Evolutionary conservation across 257 asterid species (phyloP).

Genomic region (Solanum neorickii): DNA sequence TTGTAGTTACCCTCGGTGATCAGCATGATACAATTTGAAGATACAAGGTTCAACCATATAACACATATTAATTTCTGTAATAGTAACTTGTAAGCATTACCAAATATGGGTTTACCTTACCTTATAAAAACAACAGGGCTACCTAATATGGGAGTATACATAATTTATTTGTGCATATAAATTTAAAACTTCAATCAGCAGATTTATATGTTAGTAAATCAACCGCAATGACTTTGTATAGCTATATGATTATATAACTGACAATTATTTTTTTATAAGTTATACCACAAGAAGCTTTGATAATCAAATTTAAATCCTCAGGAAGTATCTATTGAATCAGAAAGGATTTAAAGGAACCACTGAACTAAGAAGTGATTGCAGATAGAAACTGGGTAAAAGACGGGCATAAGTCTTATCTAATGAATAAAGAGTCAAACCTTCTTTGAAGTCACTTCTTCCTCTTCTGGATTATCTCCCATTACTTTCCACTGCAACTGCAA

Average conservation of each 20-base stretch:
- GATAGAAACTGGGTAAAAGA: background rate
- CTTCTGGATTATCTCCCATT: constrained; percentile 72
- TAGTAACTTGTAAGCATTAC: background rate
- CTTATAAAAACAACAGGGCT: background rate
- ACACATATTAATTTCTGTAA: background rate
- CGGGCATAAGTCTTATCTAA: background rate
- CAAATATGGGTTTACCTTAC: background rate
- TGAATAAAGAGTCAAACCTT: constrained; percentile 38
- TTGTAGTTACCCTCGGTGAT: background rate
- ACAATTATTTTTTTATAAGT: background rate
- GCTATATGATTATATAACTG: background rate
- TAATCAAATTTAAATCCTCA: background rate
- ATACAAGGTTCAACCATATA: background rate
- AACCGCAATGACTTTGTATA: background rate
- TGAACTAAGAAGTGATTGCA: background rate
- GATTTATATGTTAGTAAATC: background rate
- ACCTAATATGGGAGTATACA: background rate
- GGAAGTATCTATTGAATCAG: background rate
- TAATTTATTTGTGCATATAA: background rate
- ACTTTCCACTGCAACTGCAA: constrained; percentile 96
- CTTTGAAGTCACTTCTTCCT: constrained; percentile 92
- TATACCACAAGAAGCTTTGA: background rate
- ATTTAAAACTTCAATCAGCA: background rate
- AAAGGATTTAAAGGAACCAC: background rate
- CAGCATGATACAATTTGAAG: background rate